Evolutionary conservation across 2,329 filamentous ascomycete genomes (phyloP), one percentile per base, ranked within the genome.

Genomic region (Lasiodiplodia sp.): DNA sequence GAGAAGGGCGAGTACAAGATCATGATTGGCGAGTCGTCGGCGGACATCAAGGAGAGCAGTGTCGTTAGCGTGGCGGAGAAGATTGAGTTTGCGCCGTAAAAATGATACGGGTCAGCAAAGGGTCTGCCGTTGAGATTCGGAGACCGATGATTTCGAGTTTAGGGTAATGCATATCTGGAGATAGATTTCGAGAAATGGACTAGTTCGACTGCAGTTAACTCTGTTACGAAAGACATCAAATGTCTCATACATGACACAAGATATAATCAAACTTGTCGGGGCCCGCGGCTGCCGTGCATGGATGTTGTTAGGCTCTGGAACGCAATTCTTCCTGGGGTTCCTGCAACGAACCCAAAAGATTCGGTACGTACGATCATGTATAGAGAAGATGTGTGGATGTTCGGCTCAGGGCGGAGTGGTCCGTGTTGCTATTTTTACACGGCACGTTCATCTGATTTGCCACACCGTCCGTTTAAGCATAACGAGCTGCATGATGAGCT

Each of bases 1-100:
- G 89, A 91, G 76, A 85, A 89, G 78, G 89, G 89, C 1, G 75
- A 73, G 2, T 92, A 91, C 75, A 81, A 86, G 68, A 84, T 89
- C 1, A 74, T 90, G 60, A 82, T 92, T 72, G 89, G 88, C 2
- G 85, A 88, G 14, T 89, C 86, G 57, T 87, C 87, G 69, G 82
- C 78, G 49, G 88, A 91, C 23, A 37, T 67, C 25, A 58, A 18
- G 28, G 65, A 55, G 51, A 67, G 28, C 31, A n/a, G 44, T 12
- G 47, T 64, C 4, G 47, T 64, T 16, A n/a, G 5, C 1, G 60
- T 64, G 47, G 60, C 10, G 28, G n/a, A 64, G 60, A 52, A 12
- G 14, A 4, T 64, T 12, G 60, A 64, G 60, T 64, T 64, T 38
- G 60, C 60, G 47, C 60, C 60, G 28, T 64, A 28, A 28, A 16